Evolutionary conservation across 495 filamentous ascomycete genomes (phyloP).

Genomic region (Neurospora hispaniola): DNA sequence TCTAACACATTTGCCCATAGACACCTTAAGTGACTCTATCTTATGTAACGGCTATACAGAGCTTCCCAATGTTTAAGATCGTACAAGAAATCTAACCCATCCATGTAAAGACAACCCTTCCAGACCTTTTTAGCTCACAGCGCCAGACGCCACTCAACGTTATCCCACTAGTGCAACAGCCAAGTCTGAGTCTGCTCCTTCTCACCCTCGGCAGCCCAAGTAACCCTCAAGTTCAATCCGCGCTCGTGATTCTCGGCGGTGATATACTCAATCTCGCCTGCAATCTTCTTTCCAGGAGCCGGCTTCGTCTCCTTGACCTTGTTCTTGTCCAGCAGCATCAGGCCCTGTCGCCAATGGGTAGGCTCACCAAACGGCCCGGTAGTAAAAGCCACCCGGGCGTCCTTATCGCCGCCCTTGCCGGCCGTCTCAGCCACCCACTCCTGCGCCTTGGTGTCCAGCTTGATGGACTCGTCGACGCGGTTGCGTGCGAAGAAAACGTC

Average conservation of each 20-base stretch:
- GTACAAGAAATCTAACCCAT: neutral
- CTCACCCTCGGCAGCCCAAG: conserved; percentile 27
- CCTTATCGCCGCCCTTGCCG: conserved; percentile 22
- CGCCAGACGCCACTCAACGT: neutral
- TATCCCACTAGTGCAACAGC: conserved; percentile 22
- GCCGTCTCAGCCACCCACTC: conserved; percentile 27
- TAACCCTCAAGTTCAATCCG: conserved; percentile 33
- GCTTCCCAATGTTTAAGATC: neutral
- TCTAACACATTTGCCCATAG: neutral
- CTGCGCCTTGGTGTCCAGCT: conserved; percentile 15
- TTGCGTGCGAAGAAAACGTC: conserved; percentile 63
- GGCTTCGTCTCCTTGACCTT: conserved; percentile 17
- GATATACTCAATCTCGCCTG: conserved; percentile 36
- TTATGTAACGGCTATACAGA: neutral
- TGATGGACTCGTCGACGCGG: conserved; percentile 9
- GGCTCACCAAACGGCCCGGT: conserved; percentile 68
- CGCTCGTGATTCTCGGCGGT: conserved; percentile 38
- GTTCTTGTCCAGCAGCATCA: conserved; percentile 36
- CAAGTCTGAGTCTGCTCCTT: conserved; percentile 34
- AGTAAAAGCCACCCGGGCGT: conserved; percentile 49
- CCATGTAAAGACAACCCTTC: neutral
- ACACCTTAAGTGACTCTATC: neutral
- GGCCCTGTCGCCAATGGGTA: conserved; percentile 84
- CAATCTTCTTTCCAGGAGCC: conserved; percentile 21
- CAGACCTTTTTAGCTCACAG: neutral